Conservation (phyloP, 345 rosid genomes). For the Brassica cretica region DNA sequence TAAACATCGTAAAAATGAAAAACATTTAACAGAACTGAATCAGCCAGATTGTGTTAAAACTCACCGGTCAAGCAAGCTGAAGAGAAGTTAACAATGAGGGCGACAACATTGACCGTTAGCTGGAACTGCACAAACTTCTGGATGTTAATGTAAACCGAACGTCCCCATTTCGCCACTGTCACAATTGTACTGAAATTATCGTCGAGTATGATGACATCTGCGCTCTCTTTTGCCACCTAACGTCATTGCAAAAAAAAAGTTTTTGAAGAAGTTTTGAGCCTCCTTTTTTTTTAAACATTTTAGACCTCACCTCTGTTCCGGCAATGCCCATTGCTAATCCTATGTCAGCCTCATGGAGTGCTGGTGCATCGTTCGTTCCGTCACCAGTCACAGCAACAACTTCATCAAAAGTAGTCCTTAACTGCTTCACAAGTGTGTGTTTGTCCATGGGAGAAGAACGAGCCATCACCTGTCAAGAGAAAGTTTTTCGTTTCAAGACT, state of each 20-base stretch:
- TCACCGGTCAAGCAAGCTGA: slow-evolving; percentile 91
- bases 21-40: not conserved
- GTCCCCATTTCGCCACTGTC: slow-evolving; percentile 94
- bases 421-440: slow-evolving; percentile 77
- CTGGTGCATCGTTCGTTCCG: slow-evolving; percentile 96
- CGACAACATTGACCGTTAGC: slow-evolving; percentile 86
- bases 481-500: not conserved
- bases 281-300: not conserved
- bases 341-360: slow-evolving; percentile 92
- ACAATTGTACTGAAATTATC: slow-evolving; percentile 93
- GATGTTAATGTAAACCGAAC: slow-evolving; percentile 85
- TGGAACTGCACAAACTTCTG: slow-evolving; percentile 96
- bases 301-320: slow-evolving; percentile 72
- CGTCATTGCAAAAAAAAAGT: not conserved
- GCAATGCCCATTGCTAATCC: slow-evolving; percentile 98
- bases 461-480: slow-evolving; percentile 70
- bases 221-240: slow-evolving; percentile 95
- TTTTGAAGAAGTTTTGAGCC: not conserved
- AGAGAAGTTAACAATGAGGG: slow-evolving; percentile 79
- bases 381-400: slow-evolving; percentile 95
- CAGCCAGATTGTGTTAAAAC: not conserved
- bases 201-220: slow-evolving; percentile 87
- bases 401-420: slow-evolving; percentile 75
- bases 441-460: slow-evolving; percentile 93
- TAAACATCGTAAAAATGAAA: not conserved